These are phyloP conservation scores for Ilyonectria destructans DNA, from an alignment of 2,329 filamentous ascomycete genomes.

Conservation along the genomic window DNA sequence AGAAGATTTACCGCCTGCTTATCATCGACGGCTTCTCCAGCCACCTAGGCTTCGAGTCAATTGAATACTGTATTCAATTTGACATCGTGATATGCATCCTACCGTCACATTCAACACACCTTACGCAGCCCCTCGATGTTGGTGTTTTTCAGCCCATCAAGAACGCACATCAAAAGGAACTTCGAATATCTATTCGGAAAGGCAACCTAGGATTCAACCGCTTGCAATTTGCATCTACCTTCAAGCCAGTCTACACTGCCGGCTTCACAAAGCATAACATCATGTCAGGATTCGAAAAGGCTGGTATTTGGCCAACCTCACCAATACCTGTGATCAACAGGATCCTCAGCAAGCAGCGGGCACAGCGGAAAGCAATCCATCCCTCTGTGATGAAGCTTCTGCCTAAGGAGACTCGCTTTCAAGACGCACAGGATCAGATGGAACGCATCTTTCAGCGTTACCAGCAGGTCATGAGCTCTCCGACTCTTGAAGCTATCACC, in stretches of 20 bases:
- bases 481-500: constrained; percentile 5
- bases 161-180: constrained; percentile 6
- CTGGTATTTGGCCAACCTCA: constrained; percentile 1
- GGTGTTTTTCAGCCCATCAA: not conserved
- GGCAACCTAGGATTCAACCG: constrained; percentile 1
- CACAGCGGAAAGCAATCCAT: constrained; percentile 5
- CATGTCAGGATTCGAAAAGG: too few species aligned
- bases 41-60: not conserved
- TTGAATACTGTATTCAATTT: not conserved
- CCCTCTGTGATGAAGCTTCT: not conserved
- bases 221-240: not conserved
- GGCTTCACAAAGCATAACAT: not conserved
- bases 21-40: constrained; percentile 1
- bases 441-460: constrained; percentile 6
- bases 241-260: not conserved
- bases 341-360: not conserved
- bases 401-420: constrained; percentile 1
- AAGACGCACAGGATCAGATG: constrained; percentile 10
- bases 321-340: not conserved
- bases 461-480: constrained; percentile 10
- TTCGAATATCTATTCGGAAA: not conserved
- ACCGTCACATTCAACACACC: not conserved
- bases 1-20: not conserved
- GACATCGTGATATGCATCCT: not conserved
- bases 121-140: too few species aligned